Conservation (phyloP, 202 grass and related monocot species). For the Musa balbisiana region DNA sequence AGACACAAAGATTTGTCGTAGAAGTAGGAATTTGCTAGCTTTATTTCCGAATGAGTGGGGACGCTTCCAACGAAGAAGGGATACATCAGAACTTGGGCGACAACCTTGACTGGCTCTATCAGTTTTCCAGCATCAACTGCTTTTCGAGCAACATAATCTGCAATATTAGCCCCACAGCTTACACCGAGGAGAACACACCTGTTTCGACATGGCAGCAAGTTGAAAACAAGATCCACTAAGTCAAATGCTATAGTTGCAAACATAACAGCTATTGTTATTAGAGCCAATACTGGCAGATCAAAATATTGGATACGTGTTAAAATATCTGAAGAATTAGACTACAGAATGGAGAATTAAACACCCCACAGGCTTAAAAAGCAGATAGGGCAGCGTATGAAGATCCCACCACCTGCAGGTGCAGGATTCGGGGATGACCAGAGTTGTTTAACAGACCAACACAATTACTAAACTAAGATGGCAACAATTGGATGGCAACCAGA, state of each 20-base stretch:
- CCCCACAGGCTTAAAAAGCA: too few species aligned
- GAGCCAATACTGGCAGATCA: not conserved
- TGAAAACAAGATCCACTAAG: not conserved
- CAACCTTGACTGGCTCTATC: slow-evolving; percentile 66
- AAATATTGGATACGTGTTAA: not conserved
- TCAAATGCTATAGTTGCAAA: not conserved
- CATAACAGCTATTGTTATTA: not conserved
- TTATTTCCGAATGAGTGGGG: slow-evolving; percentile 76
- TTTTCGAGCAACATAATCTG: slow-evolving; percentile 68
- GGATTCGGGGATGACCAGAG: too few species aligned
- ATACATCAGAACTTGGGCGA: slow-evolving; percentile 90
- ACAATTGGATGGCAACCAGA: too few species aligned
- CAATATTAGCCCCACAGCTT: slow-evolving; percentile 78
- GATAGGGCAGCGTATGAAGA: too few species aligned
- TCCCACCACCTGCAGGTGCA: too few species aligned
- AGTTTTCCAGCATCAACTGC: slow-evolving; percentile 43
- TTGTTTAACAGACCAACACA: too few species aligned
- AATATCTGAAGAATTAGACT: not conserved
- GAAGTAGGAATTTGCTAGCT: slow-evolving; percentile 82
- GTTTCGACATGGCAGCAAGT: slow-evolving; percentile 21
- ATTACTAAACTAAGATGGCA: too few species aligned
- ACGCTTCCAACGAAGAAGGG: slow-evolving; percentile 79
- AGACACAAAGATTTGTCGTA: slow-evolving; percentile 74
- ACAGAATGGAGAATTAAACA: not conserved
- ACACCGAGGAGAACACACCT: slow-evolving; percentile 84